Percentiles rank a stretch among this genome's conserved stretches.
These are phyloP conservation scores for Kodamaea alishanica DNA, from an alignment of 1,139 yeast species.

Conservation along the genomic window DNA sequence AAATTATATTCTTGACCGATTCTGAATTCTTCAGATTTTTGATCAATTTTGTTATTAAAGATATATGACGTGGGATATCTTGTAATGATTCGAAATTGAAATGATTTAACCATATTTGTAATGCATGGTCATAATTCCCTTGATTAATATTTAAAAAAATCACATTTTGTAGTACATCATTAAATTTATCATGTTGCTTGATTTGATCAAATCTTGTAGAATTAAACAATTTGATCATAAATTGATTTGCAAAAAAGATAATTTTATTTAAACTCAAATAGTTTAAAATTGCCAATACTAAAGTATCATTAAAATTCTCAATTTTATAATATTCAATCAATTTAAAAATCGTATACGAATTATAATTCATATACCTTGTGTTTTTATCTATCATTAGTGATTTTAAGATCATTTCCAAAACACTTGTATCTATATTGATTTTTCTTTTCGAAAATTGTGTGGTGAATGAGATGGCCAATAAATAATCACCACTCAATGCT, in stretches of 20 bases:
- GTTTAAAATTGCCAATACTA: constrained; percentile 4
- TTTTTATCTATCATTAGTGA: constrained; percentile 10
- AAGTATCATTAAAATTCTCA: neutral
- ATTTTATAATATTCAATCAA: constrained; percentile 7
- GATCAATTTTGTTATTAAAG: constrained; percentile 2
- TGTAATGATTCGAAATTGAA: constrained; percentile 6
- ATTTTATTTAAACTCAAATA: constrained; percentile 10
- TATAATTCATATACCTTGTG: constrained; percentile 8
- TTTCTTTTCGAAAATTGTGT: constrained; percentile 4
- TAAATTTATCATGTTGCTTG: constrained; percentile 1
- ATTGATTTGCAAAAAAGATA: constrained; percentile 13
- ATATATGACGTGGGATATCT: constrained; percentile 1
- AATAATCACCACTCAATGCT: constrained; percentile 19
- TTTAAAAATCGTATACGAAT: constrained; percentile 12
- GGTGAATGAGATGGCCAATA: constrained; percentile 21
- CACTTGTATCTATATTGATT: constrained; percentile 2
- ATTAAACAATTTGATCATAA: constrained; percentile 1
- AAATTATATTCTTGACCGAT: constrained; percentile 2
- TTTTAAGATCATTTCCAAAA: constrained; percentile 5
- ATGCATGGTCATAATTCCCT: constrained; percentile 9
- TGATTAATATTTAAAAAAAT: constrained; percentile 6
- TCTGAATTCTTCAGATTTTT: constrained; percentile 2
- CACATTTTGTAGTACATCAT: constrained; percentile 3
- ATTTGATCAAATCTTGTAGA: neutral
- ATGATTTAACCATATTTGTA: constrained; percentile 6